A percentile compares a stretch with the other conserved stretches of the same genome.
Evolutionary conservation across 805 yeast species (phyloP).

Genomic region (Pichia scutulata): DNA sequence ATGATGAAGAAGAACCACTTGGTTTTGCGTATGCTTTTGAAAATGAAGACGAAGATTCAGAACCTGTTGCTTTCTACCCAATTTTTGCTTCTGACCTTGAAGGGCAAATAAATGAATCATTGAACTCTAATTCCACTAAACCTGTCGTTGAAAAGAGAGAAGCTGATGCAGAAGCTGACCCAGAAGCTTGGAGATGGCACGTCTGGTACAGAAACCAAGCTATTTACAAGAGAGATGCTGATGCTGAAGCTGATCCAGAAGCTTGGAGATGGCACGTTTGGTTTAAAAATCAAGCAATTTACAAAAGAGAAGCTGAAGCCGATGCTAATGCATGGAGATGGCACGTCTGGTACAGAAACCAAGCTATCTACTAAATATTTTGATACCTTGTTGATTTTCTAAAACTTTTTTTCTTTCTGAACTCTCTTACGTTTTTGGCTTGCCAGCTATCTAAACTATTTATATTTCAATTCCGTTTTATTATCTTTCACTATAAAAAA

Average conservation of each 20-base stretch:
- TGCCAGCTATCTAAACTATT: not conserved
- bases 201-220: slow-evolving; percentile 2
- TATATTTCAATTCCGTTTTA: not conserved
- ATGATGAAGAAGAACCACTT: slow-evolving; percentile 4
- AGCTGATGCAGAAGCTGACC: slow-evolving; percentile 5
- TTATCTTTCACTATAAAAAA: not conserved
- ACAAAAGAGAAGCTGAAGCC: too few species aligned
- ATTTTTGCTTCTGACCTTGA: slow-evolving; percentile 5
- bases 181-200: slow-evolving; percentile 9
- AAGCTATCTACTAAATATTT: not conserved
- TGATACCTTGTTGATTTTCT: not conserved
- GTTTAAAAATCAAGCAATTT: not conserved
- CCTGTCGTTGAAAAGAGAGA: not conserved
- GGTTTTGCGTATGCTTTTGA: slow-evolving; percentile 2
- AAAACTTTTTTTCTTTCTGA: not conserved
- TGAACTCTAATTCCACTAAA: not conserved
- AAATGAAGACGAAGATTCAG: slow-evolving; percentile 1
- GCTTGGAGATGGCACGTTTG: not conserved
- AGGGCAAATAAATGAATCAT: not conserved
- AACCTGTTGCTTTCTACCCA: slow-evolving; percentile 6
- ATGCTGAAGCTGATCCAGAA: not conserved
- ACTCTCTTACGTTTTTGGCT: not conserved
- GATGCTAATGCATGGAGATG: too few species aligned
- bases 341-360: not conserved
- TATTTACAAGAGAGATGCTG: slow-evolving; percentile 8